Evolutionary conservation across 208 protist species (phyloP).

Genomic region (Tritrichomonas musculus): DNA sequence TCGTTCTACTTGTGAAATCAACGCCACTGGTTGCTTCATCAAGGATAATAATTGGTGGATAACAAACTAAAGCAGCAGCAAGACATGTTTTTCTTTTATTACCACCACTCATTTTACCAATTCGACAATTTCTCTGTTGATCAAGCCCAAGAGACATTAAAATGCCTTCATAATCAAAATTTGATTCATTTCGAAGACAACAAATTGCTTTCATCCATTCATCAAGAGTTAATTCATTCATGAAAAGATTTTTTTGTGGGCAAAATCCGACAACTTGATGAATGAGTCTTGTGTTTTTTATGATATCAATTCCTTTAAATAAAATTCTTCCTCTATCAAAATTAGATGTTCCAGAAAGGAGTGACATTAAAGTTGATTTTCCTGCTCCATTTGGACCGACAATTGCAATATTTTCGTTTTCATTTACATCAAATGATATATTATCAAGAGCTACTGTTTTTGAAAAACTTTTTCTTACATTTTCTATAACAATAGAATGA

Average conservation of each 20-base stretch:
- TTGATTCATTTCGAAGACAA: no score
- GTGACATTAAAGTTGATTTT: background rate
- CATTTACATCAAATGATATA: background rate
- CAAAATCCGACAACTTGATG: background rate
- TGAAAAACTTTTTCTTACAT: no score
- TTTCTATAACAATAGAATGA: no score
- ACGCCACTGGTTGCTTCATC: background rate
- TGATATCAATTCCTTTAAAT: background rate
- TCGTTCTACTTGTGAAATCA: background rate
- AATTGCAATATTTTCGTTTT: background rate
- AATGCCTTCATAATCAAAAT: no score
- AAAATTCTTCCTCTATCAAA: background rate
- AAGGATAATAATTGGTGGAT: background rate
- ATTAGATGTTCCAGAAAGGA: background rate
- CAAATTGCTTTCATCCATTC: background rate
- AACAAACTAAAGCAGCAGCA: background rate
- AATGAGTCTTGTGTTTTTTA: background rate
- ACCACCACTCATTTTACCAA: background rate
- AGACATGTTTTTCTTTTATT: background rate
- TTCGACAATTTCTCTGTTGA: background rate
- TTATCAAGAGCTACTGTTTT: background rate
- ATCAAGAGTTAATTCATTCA: background rate
- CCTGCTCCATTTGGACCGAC: background rate
- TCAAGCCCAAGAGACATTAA: background rate
- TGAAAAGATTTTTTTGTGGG: background rate